Evolutionary conservation across 495 filamentous ascomycete species (phyloP).

Genomic region (Cercophora scortea): DNA sequence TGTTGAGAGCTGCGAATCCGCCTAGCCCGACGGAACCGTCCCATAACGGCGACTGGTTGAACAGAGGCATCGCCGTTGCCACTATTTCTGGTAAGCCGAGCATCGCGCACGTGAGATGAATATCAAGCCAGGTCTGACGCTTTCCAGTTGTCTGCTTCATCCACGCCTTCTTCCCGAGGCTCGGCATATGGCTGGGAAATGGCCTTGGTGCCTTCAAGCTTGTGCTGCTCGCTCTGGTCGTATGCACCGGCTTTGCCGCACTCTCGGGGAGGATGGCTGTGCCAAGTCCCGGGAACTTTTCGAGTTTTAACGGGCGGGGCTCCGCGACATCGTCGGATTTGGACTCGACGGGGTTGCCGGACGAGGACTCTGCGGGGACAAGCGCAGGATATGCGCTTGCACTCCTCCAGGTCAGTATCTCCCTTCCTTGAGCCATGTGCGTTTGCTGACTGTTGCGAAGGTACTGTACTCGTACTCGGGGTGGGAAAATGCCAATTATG

Average conservation of each 20-base stretch:
- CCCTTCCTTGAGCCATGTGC: too few relatives aligned
- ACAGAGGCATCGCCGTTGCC: slow-evolving; percentile 22
- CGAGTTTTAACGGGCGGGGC: slow-evolving; percentile 41
- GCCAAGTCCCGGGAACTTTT: slow-evolving; percentile 22
- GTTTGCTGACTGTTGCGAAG: too few relatives aligned
- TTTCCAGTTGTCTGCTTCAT: slow-evolving; percentile 44
- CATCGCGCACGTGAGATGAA: not conserved
- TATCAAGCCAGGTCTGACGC: not conserved
- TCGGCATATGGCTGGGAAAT: slow-evolving; percentile 56
- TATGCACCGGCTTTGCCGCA: slow-evolving; percentile 48
- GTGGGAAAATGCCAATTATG: slow-evolving; percentile 53
- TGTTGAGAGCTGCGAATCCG: slow-evolving; percentile 15
- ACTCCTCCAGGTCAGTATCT: slow-evolving; percentile 42
- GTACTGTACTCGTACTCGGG: slow-evolving; percentile 51
- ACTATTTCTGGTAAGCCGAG: slow-evolving; percentile 31
- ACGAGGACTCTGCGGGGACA: not conserved
- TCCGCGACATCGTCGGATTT: not conserved
- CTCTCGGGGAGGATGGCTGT: slow-evolving; percentile 14
- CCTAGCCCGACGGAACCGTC: not conserved
- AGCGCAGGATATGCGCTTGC: slow-evolving; percentile 45
- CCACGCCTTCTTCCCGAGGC: slow-evolving; percentile 50
- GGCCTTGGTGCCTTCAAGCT: slow-evolving; percentile 57
- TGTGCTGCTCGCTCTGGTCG: slow-evolving; percentile 50
- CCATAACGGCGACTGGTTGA: slow-evolving; percentile 19
- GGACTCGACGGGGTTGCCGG: not conserved